Evolutionary conservation across 257 asterid species (phyloP), one percentile per base, ranked within the genome.

Genomic region (Nyctanthes arbortristis): DNA sequence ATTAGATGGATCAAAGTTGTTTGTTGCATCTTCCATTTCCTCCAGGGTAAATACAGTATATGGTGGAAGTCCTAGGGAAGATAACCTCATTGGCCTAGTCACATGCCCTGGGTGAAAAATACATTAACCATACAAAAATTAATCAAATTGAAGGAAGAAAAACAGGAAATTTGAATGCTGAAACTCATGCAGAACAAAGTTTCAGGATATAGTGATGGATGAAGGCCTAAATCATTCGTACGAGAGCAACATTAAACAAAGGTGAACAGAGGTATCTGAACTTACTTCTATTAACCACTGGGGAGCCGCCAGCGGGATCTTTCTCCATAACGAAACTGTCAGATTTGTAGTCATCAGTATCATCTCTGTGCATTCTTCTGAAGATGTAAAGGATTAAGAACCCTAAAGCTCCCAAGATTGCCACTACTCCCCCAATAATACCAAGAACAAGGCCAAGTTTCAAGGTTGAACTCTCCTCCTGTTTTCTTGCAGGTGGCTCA

Each of bases 21-120:
- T 81, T 18, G 99, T 94, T 7, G 97, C 99, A 1, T 89, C 99
- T 72, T 91, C 96, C 70, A 94, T 84, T 79, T 94, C 99, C 75
- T 94, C 99, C 24, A 89, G 69, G 3, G 98, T 80, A 86, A 88
- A 94, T 69, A 94, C 89, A n/a, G 84, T 78, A 75, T 91, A 94
- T 30, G 98, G 91, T 39, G 99, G 99, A 70, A 91, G 84, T 30
- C 92, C 96, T 14, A 88, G 40, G n/a, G 96, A 89, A 4, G 80
- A 73, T 92, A 91, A 73, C 83, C 97, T 80, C 95, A 80, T 88
- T 59, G 96, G 79, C 80, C 87, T 84, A 4, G 85, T 83, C 52
- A 80, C 81, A 25, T 87, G 82, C 31, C 93, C 99, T 91, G 6
- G 7, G 24, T 16, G n/a, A n/a, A n/a, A 4, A 45, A 45, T 45